phyloP scores from a whole-genome alignment of 176 grass and related monocot genomes.

The Ensete ventricosum region DNA sequence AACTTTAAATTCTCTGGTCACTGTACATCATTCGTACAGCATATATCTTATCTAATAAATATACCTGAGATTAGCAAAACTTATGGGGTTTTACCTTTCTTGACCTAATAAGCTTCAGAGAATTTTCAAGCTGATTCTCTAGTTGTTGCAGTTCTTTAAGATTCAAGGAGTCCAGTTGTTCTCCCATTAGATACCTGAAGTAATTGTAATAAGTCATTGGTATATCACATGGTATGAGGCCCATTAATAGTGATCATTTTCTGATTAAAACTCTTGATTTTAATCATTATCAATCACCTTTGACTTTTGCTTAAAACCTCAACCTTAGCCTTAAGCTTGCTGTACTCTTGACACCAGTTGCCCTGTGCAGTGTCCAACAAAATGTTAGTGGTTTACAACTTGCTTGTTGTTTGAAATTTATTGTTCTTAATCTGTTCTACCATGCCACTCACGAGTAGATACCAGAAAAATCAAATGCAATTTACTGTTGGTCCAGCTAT shows the following conservation, averaged over 20 bases:
- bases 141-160: slow-evolving; percentile 5
- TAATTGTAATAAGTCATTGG: not conserved
- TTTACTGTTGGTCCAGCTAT: too few relatives aligned
- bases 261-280: not conserved
- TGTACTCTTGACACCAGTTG: slow-evolving; percentile 9
- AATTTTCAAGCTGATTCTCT: slow-evolving; percentile 1
- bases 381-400: not conserved
- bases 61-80: not conserved
- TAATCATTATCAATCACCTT: not conserved
- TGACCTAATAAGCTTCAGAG: slow-evolving; percentile 2
- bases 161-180: not conserved
- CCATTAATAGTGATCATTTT: not conserved
- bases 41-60: not conserved
- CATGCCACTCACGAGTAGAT: too few relatives aligned
- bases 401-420: too few relatives aligned
- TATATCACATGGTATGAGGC: not conserved
- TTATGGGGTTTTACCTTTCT: not conserved
- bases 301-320: slow-evolving; percentile 1
- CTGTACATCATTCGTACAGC: not conserved
- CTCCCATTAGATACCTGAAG: slow-evolving; percentile 9
- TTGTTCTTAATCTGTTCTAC: too few relatives aligned
- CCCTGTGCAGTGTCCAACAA: not conserved
- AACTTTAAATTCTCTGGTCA: not conserved
- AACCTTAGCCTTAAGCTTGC: slow-evolving; percentile 9
- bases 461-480: too few relatives aligned